Evolutionary conservation across 306 rosid genomes (phyloP).

Genomic region (Vigna mungo): DNA sequence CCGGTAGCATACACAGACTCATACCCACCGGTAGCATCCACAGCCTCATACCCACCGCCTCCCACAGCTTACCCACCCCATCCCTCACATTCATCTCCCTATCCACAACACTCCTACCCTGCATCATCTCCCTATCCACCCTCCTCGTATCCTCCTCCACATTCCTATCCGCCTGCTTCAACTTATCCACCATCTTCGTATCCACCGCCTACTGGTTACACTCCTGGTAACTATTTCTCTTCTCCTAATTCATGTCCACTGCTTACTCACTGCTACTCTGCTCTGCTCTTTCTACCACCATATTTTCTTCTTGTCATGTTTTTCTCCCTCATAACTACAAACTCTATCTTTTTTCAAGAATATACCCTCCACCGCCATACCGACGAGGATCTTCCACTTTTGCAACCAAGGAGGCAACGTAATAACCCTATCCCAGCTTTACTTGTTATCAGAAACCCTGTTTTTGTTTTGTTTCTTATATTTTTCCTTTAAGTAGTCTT

Average conservation of each 20-base stretch:
- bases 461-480: conserved; percentile 32
- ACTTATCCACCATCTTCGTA: conserved; percentile 23
- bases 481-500: neutral
- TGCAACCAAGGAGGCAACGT: no score
- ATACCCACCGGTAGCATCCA: no score
- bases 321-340: conserved; percentile 30
- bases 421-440: neutral
- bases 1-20: neutral
- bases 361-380: conserved; percentile 75
- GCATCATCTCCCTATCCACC: neutral
- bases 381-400: no score
- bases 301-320: neutral
- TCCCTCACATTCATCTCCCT: conserved; percentile 46
- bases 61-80: conserved; percentile 39
- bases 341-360: conserved; percentile 56
- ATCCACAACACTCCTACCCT: conserved; percentile 12
- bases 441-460: conserved; percentile 1
- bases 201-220: conserved; percentile 49
- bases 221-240: conserved; percentile 53
- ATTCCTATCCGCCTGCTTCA: conserved; percentile 26
- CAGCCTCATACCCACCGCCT: conserved; percentile 21
- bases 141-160: conserved; percentile 44
- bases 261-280: neutral
- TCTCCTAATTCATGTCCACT: neutral
- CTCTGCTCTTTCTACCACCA: neutral